Conservation (phyloP, 192 early-diverging fungal species). For the Coemansia pectinata region DNA sequence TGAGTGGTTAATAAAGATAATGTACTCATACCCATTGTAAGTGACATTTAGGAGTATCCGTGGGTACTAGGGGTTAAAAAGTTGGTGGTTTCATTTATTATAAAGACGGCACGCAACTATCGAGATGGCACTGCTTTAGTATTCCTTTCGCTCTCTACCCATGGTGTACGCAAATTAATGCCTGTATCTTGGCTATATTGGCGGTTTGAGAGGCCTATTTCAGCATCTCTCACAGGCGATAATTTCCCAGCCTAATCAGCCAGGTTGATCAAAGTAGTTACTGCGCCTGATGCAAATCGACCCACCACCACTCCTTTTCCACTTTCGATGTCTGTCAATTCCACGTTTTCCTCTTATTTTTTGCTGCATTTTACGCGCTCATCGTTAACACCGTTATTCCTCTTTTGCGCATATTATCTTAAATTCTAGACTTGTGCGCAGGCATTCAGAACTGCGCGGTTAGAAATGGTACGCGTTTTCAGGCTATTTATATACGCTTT, state of each 20-base stretch:
- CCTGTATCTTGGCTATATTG: not conserved
- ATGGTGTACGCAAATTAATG: not conserved
- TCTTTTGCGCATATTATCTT: not conserved
- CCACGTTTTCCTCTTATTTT: not conserved
- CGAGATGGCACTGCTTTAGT: not conserved
- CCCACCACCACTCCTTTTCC: no score
- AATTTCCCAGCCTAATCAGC: not conserved
- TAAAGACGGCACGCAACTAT: no score
- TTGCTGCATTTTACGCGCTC: not conserved
- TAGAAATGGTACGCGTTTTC: slow-evolving; percentile 1
- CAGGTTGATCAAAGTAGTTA: not conserved
- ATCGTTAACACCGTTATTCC: not conserved
- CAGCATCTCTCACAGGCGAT: not conserved
- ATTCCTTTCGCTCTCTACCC: not conserved
- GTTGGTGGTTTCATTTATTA: no score
- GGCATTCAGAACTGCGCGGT: not conserved
- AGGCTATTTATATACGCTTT: not conserved
- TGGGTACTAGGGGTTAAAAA: no score
- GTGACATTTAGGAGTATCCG: no score
- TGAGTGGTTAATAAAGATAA: no score
- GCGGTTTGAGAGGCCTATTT: not conserved
- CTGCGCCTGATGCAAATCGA: not conserved
- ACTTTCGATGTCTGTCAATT: not conserved
- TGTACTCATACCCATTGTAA: no score
- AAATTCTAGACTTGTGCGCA: not conserved